Percentiles rank a stretch among this genome's conserved stretches.
These are phyloP conservation scores for Acaromyces ingoldii DNA, from an alignment of 1,284 basidiomycete genomes.

Conservation along the genomic window DNA sequence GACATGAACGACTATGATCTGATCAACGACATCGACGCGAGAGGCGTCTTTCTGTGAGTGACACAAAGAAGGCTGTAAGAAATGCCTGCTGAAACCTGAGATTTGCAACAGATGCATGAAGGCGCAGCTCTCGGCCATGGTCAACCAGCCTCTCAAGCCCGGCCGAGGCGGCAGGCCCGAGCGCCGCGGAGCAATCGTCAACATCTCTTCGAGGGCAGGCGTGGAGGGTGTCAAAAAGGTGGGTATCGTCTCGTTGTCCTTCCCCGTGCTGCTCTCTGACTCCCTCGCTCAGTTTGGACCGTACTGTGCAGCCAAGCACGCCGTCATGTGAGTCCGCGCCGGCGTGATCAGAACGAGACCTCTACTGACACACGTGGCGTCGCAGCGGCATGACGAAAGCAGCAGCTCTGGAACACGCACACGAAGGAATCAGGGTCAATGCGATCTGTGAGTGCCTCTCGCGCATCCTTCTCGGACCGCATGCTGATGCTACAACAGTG, in stretches of 20 bases:
- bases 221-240: background rate
- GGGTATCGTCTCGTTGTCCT: background rate
- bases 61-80: too few relatives aligned
- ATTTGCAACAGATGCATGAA: conserved; percentile 4
- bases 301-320: conserved; percentile 1
- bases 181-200: background rate
- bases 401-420: background rate
- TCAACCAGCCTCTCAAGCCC: background rate
- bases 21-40: background rate
- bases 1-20: background rate
- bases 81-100: too few relatives aligned
- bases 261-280: too few relatives aligned
- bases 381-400: conserved; percentile 1
- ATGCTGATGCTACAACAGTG: too few relatives aligned
- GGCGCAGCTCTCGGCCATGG: background rate
- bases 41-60: too few relatives aligned
- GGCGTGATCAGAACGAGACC: background rate
- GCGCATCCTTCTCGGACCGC: background rate
- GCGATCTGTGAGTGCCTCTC: background rate
- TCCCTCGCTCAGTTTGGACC: conserved; percentile 4
- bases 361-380: background rate
- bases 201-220: background rate
- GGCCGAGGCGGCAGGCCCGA: background rate
- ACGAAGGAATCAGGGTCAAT: background rate
- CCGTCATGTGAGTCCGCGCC: background rate